Percentiles rank a stretch among this genome's conserved stretches.
phyloP scores from a whole-genome alignment of 2,329 filamentous ascomycete genomes.

The Aspergillus novoparasiticus region DNA sequence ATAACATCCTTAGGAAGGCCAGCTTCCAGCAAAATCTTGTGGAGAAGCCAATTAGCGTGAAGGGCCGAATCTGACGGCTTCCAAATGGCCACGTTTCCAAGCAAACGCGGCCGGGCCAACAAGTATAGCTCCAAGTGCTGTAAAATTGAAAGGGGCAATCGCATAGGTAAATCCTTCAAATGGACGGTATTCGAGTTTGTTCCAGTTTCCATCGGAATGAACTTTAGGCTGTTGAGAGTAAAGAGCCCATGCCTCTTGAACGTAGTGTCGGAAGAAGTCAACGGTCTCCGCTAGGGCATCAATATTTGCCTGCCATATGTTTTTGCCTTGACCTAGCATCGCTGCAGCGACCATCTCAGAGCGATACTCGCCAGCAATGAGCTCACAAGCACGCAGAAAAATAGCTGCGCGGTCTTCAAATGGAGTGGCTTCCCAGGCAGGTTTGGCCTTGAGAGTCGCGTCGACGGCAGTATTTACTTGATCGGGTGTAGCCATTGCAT shows the following conservation, averaged over 20 bases:
- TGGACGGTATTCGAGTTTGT: slow-evolving; percentile 78
- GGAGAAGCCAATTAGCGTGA: slow-evolving; percentile 77
- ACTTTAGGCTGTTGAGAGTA: slow-evolving; percentile 51
- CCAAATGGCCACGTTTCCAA: slow-evolving; percentile 95
- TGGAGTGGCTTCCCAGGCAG: slow-evolving; percentile 79
- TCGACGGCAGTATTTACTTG: slow-evolving; percentile 81
- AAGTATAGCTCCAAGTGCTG: slow-evolving; percentile 86
- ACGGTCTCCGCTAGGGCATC: slow-evolving; percentile 87
- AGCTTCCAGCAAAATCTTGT: slow-evolving; percentile 82
- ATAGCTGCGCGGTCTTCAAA: slow-evolving; percentile 89
- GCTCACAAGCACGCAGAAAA: slow-evolving; percentile 92
- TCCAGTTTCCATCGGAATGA: slow-evolving; percentile 62
- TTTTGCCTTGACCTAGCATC: slow-evolving; percentile 96
- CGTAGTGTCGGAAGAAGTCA: slow-evolving; percentile 89
- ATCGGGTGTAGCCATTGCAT: slow-evolving; percentile 62
- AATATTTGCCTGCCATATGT: slow-evolving; percentile 98
- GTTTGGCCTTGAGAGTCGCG: slow-evolving; percentile 80
- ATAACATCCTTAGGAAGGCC: slow-evolving; percentile 86
- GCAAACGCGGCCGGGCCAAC: slow-evolving; percentile 81
- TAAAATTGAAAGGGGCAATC: slow-evolving; percentile 94
- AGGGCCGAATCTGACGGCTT: slow-evolving; percentile 87
- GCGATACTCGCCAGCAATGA: slow-evolving; percentile 86
- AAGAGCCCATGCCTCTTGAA: slow-evolving; percentile 86
- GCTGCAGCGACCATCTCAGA: slow-evolving; percentile 95
- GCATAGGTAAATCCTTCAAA: slow-evolving; percentile 95